These are phyloP conservation scores for Torulaspora pretoriensis DNA, from an alignment of 1,139 yeast species.

Conservation along the genomic window DNA sequence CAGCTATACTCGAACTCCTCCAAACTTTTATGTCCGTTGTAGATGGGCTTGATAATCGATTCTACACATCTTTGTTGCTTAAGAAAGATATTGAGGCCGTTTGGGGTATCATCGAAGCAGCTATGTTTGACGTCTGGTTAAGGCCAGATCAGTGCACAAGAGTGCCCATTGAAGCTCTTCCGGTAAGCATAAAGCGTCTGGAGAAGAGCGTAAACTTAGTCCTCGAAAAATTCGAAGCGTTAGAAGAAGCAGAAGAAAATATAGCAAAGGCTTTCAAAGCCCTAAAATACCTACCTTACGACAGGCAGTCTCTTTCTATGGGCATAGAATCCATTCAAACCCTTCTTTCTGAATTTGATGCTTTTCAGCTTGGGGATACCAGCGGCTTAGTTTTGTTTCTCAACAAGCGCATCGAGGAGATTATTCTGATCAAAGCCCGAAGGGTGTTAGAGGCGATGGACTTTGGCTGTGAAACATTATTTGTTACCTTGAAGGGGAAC, in stretches of 20 bases:
- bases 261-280: slow-evolving; percentile 1
- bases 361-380: not conserved
- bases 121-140: slow-evolving; percentile 5
- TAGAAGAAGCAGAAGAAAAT: slow-evolving; percentile 9
- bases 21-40: slow-evolving; percentile 29
- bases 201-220: slow-evolving; percentile 10
- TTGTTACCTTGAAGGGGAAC: slow-evolving; percentile 3
- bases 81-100: slow-evolving; percentile 6
- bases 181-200: not conserved
- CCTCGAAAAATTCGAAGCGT: slow-evolving; percentile 7
- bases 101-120: slow-evolving; percentile 10
- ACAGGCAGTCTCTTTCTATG: not conserved
- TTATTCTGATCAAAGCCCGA: slow-evolving; percentile 1
- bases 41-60: slow-evolving; percentile 9
- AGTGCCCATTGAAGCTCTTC: not conserved
- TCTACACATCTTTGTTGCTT: slow-evolving; percentile 10
- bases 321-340: slow-evolving; percentile 2
- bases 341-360: not conserved
- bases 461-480: not conserved
- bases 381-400: not conserved
- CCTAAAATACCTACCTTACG: not conserved
- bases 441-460: not conserved
- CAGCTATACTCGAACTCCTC: slow-evolving; percentile 50
- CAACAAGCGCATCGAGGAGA: slow-evolving; percentile 5
- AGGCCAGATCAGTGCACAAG: not conserved